Conservation (phyloP, 2,329 filamentous ascomycete species). For the Onygenales sp. region DNA sequence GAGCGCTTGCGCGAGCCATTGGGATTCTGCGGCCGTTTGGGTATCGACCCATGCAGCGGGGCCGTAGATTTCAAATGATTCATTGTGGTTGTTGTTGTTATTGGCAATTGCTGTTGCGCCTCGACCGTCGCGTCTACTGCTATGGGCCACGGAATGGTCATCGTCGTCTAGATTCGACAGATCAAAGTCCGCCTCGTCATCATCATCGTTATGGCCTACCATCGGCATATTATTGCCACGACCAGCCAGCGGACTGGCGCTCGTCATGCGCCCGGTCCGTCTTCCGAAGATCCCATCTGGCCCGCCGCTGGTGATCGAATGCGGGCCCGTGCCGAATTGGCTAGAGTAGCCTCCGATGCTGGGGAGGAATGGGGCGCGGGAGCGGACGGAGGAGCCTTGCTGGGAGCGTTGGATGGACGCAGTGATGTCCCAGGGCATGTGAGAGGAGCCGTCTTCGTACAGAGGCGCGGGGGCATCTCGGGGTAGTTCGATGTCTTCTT, state of each 20-base stretch:
- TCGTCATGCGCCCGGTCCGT: constrained; percentile 44
- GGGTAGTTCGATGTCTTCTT: constrained; percentile 54
- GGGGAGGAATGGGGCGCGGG: constrained; percentile 22
- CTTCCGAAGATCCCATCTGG: constrained; percentile 14
- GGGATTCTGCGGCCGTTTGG: constrained; percentile 37
- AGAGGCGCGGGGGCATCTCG: constrained; percentile 58
- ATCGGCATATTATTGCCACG: constrained; percentile 26
- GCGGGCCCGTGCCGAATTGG: constrained; percentile 9
- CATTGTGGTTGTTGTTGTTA: neutral
- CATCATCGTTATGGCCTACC: neutral
- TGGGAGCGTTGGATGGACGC: constrained; percentile 46
- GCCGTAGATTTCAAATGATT: constrained; percentile 38
- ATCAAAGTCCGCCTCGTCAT: constrained; percentile 9
- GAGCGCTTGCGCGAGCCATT: constrained; percentile 43
- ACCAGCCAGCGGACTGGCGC: constrained; percentile 52
- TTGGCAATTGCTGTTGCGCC: neutral
- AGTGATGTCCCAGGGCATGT: constrained; percentile 61
- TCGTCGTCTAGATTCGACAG: constrained; percentile 7
- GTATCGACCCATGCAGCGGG: constrained; percentile 39
- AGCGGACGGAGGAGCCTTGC: constrained; percentile 28
- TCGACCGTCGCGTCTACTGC: constrained; percentile 12
- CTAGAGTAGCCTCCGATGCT: constrained; percentile 28
- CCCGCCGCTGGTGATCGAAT: constrained; percentile 13
- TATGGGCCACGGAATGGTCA: constrained; percentile 18
- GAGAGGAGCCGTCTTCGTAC: constrained; percentile 55